Evolutionary conservation across 129 eudicot species (phyloP).

Genomic region (Silybum marianum): DNA sequence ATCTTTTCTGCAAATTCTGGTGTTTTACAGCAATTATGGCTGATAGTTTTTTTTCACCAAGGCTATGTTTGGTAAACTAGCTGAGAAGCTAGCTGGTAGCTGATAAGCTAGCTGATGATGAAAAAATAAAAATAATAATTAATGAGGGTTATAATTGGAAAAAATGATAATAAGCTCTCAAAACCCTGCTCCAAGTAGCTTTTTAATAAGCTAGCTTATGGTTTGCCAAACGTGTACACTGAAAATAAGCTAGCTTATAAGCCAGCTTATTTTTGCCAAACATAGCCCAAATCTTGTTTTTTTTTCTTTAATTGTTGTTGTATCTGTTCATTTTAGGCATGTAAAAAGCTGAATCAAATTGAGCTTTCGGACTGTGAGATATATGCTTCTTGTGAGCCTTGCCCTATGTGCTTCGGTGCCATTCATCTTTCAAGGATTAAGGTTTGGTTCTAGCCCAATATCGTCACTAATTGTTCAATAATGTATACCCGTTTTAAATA

Average conservation of each 20-base stretch:
- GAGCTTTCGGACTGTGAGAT: slow-evolving; percentile 87
- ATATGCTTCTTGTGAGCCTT: slow-evolving; percentile 89
- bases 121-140: too few species aligned
- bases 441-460: slow-evolving; percentile 30
- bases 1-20: neutral
- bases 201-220: too few species aligned
- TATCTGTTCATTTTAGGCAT: slow-evolving; percentile 47
- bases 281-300: neutral
- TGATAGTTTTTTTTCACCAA: neutral
- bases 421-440: slow-evolving; percentile 83
- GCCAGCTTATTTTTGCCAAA: too few species aligned
- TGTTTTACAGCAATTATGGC: neutral
- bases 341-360: slow-evolving; percentile 71
- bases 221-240: too few species aligned
- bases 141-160: too few species aligned
- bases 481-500: neutral
- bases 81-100: too few species aligned
- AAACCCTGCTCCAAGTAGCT: too few species aligned
- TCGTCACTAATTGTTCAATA: neutral
- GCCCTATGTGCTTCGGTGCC: slow-evolving; percentile 96
- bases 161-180: too few species aligned
- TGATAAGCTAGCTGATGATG: too few species aligned
- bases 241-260: too few species aligned
- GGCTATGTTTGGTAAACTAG: too few species aligned
- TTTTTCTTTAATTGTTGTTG: neutral